Percentiles rank a stretch among this genome's conserved stretches.
Conservation (phyloP, 2,329 filamentous ascomycete genomes). For the Cercospora zeae-maydis region DNA sequence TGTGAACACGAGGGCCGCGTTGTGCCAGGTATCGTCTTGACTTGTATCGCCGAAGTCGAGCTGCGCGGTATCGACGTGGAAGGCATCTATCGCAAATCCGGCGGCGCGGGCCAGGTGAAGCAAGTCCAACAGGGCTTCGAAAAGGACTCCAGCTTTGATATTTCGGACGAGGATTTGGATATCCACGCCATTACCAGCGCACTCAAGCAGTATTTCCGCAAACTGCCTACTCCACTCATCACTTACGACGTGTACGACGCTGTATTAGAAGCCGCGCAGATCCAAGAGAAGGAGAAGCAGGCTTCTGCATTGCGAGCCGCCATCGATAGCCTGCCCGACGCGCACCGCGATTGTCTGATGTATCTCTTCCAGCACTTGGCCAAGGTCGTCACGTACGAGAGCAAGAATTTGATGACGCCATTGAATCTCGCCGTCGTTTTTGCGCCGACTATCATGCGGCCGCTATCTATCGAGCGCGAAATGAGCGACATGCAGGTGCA, state of each 20-base stretch:
- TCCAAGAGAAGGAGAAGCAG: conserved; percentile 62
- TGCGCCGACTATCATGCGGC: conserved; percentile 94
- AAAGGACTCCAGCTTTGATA: conserved; percentile 71
- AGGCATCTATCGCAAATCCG: conserved; percentile 96
- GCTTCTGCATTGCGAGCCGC: conserved; percentile 68
- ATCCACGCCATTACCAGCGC: conserved; percentile 95
- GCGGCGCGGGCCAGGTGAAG: conserved; percentile 86
- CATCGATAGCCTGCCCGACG: conserved; percentile 73
- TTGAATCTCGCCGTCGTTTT: conserved; percentile 97
- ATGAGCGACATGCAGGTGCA: conserved; percentile 95
- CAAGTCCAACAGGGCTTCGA: conserved; percentile 89
- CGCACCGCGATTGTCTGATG: conserved; percentile 84
- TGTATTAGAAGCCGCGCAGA: conserved; percentile 67
- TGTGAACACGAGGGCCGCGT: conserved; percentile 84
- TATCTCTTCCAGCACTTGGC: conserved; percentile 92
- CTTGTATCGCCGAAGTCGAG: conserved; percentile 96
- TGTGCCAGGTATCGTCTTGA: conserved; percentile 84
- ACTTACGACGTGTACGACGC: conserved; percentile 91
- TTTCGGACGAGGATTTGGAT: conserved; percentile 88
- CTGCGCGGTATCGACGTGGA: conserved; percentile 94
- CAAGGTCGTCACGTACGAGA: conserved; percentile 76
- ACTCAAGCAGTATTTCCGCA: conserved; percentile 95
- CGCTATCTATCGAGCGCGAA: conserved; percentile 82
- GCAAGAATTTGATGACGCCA: conserved; percentile 91
- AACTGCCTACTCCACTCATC: conserved; percentile 81